These are phyloP conservation scores for Pyrenula aspistea DNA, from an alignment of 495 filamentous ascomycete genomes.

Conservation along the genomic window DNA sequence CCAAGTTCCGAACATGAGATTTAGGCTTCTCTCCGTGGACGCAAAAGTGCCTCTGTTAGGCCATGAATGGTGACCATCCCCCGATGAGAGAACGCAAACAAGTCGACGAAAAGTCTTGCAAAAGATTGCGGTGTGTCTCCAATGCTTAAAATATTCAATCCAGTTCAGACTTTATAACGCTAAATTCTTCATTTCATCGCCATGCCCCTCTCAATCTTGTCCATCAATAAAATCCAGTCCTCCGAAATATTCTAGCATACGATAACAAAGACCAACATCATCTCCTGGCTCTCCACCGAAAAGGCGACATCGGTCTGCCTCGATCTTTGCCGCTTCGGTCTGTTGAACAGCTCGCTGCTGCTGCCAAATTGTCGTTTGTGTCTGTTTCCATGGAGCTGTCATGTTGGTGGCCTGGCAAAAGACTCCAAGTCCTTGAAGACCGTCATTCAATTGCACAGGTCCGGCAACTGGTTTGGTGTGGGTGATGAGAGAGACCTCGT, in stretches of 20 bases:
- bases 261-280: constrained; percentile 30
- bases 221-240: constrained; percentile 34
- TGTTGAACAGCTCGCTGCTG: neutral
- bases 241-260: constrained; percentile 37
- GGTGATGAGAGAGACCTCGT: neutral
- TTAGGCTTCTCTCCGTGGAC: too few relatives aligned
- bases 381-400: neutral
- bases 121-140: too few relatives aligned
- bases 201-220: neutral
- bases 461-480: neutral
- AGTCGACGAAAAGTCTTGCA: too few relatives aligned
- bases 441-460: neutral
- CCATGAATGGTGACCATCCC: too few relatives aligned
- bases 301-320: constrained; percentile 28
- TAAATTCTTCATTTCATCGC: too few relatives aligned
- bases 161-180: too few relatives aligned
- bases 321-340: constrained; percentile 13
- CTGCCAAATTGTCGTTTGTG: neutral
- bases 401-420: neutral
- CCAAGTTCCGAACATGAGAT: too few relatives aligned
- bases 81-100: too few relatives aligned
- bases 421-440: neutral
- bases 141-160: too few relatives aligned
- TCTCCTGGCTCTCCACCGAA: constrained; percentile 36
- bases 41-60: too few relatives aligned